Base-by-base conservation (phyloP, 2,329 filamentous ascomycete genomes). In the Penicillium italicum region DNA sequence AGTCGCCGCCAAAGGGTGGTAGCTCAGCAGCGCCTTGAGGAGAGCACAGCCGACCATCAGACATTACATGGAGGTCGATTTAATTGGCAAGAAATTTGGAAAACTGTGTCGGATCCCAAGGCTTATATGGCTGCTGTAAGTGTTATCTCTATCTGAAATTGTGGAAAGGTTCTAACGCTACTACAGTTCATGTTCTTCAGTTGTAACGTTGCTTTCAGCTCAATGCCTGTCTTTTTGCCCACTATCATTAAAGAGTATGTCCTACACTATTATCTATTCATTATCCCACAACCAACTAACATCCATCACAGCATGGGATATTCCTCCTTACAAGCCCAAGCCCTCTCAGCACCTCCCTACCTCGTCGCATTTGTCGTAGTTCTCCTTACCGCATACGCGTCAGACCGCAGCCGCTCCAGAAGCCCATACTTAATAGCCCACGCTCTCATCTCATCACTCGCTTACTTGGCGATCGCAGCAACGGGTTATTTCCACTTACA, bases 191-290 rank as follows among this genome's bases (percentile, higher is more conserved):
- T 96, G 83, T 90, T 95, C 79, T 91, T 95, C 77, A 85, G 87
- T 72, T 86, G 88, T 68, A 96, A 96, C 73, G 88, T 95, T 70
- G 88, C 91, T 12, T 96, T 96, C 77, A 86, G 86, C 67, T 93
- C 89, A 22, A 85, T 96, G 69, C 91, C 91, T 3, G 89, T 94
- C 46, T 96, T 96, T 70, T 81, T 96, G 3, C 91, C 91, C 34
- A 91, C 88, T 24, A 90, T 95, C 59, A 81, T 95, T 44, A 78
- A 80, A 57, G 83, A 87, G 68, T 78, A 65, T 54, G 71, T 65
- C 40, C 31, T n/a, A 12, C 26, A 14, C 11, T 16, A 5, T 2
- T 10, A 18, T 18, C 26, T 5, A 34, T 45, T 18, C 5, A 4
- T 7, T 8, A 38, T 12, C 3, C 18, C 5, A n/a, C 9, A 30